Percentiles rank a stretch among this genome's conserved stretches.
These are phyloP conservation scores for Carallia pectinifolia DNA, from an alignment of 345 rosid genomes.

Conservation along the genomic window DNA sequence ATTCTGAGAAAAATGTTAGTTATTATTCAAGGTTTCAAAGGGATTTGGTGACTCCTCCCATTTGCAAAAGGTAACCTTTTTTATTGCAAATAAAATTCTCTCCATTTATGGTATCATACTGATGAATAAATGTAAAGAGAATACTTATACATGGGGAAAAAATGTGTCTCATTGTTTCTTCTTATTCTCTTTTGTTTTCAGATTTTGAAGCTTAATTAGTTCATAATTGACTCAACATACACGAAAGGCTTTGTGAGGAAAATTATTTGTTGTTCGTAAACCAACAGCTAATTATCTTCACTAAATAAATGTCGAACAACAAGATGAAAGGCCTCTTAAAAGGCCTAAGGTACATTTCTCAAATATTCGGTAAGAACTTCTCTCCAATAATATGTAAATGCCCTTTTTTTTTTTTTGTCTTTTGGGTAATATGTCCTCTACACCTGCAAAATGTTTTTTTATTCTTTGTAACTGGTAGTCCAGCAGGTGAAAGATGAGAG, in stretches of 20 bases:
- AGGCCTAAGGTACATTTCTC: conserved; percentile 74
- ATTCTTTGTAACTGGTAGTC: too few relatives aligned
- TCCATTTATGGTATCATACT: too few relatives aligned
- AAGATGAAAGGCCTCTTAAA: conserved; percentile 80
- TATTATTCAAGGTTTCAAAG: conserved; percentile 6
- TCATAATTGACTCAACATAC: neutral
- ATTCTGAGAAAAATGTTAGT: conserved; percentile 4
- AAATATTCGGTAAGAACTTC: conserved; percentile 56
- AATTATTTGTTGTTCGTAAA: neutral
- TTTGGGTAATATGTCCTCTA: neutral
- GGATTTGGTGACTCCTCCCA: too few relatives aligned
- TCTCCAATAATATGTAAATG: neutral
- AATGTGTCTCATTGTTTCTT: too few relatives aligned
- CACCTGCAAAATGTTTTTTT: too few relatives aligned
- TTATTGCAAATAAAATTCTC: too few relatives aligned
- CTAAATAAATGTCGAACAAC: conserved; percentile 43
- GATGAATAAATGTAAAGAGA: too few relatives aligned
- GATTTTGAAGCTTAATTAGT: too few relatives aligned
- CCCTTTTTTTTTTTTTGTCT: neutral
- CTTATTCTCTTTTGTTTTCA: too few relatives aligned
- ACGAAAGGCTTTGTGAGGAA: neutral
- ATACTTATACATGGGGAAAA: too few relatives aligned
- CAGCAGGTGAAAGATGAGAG: too few relatives aligned
- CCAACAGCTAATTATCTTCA: neutral
- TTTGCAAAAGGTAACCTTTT: too few relatives aligned